Percentiles rank a stretch among this genome's conserved stretches.
These are phyloP conservation scores for Juncus inflexus DNA, from an alignment of 176 grass and related monocot species.

Conservation along the genomic window DNA sequence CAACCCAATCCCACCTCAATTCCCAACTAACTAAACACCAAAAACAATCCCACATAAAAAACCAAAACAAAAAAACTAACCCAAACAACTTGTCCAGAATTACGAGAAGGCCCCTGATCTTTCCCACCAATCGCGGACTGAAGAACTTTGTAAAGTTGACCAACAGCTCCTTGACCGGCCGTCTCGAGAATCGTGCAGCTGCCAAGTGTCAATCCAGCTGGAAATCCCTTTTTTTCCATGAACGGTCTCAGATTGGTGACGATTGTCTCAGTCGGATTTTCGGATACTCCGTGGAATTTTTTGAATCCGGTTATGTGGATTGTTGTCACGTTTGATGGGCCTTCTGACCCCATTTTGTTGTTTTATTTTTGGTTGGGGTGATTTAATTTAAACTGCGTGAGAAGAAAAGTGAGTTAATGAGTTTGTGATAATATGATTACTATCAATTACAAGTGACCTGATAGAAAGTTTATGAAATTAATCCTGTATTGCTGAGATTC, in stretches of 20 bases:
- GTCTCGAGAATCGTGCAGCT: conserved; percentile 81
- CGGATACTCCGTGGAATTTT: conserved; percentile 87
- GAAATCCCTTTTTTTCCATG: conserved; percentile 75
- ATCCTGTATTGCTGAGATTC: too few species aligned
- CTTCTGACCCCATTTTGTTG: conserved; percentile 81
- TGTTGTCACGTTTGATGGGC: conserved; percentile 73
- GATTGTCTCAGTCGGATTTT: conserved; percentile 93
- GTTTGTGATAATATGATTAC: too few species aligned
- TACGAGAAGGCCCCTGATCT: conserved; percentile 40
- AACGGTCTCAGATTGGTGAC: conserved; percentile 60
- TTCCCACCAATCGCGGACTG: conserved; percentile 42
- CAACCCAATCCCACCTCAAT: too few species aligned
- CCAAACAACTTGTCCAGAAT: conserved; percentile 62
- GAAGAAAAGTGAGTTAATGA: too few species aligned
- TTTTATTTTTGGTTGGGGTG: not conserved
- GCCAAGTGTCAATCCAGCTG: conserved; percentile 75
- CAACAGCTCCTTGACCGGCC: conserved; percentile 72
- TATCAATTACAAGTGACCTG: too few species aligned
- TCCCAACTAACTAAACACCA: too few species aligned
- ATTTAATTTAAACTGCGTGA: too few species aligned
- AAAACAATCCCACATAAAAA: conserved; percentile 7
- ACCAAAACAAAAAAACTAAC: conserved; percentile 39
- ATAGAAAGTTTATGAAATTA: too few species aligned
- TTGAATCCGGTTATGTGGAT: conserved; percentile 97
- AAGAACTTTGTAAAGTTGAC: conserved; percentile 59